Evolutionary conservation across 768 basidiomycete species (phyloP).

Genomic region (Trametes coccinea): DNA sequence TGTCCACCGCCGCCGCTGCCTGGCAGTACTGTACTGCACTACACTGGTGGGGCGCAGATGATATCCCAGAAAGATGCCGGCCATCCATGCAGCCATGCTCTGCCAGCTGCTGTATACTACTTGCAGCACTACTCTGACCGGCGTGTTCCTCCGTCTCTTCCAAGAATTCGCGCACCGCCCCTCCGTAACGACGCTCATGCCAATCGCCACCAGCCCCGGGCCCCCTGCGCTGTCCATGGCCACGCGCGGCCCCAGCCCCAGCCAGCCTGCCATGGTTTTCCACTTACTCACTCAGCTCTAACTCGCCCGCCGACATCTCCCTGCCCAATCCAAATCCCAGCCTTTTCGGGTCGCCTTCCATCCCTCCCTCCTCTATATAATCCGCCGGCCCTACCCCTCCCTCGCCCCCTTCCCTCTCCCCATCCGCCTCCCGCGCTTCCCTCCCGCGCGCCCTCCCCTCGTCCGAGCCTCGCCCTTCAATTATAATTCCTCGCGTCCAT

Average conservation of each 20-base stretch:
- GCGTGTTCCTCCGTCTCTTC: neutral
- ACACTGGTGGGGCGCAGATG: too few species aligned
- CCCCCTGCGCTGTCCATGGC: neutral
- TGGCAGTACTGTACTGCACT: too few species aligned
- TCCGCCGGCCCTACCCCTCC: neutral
- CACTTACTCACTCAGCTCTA: neutral
- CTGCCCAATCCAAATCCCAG: neutral
- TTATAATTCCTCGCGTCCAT: neutral
- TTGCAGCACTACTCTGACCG: too few species aligned
- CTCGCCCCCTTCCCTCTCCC: slow-evolving; percentile 7
- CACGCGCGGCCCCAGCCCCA: too few species aligned
- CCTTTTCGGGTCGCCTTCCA: slow-evolving; percentile 13
- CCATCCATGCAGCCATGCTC: too few species aligned
- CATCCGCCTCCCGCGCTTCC: slow-evolving; percentile 1
- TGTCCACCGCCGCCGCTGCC: too few species aligned
- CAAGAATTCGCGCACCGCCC: neutral
- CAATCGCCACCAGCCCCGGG: neutral
- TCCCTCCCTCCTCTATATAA: slow-evolving; percentile 12
- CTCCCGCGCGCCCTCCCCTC: slow-evolving; percentile 14
- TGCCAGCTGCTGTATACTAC: too few species aligned
- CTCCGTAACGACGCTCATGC: slow-evolving; percentile 4
- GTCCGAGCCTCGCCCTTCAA: neutral
- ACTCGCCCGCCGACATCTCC: neutral
- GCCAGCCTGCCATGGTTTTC: neutral
- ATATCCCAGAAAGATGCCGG: neutral